phyloP scores from a whole-genome alignment of 495 filamentous ascomycete species.

The Daldinia caldariorum region DNA sequence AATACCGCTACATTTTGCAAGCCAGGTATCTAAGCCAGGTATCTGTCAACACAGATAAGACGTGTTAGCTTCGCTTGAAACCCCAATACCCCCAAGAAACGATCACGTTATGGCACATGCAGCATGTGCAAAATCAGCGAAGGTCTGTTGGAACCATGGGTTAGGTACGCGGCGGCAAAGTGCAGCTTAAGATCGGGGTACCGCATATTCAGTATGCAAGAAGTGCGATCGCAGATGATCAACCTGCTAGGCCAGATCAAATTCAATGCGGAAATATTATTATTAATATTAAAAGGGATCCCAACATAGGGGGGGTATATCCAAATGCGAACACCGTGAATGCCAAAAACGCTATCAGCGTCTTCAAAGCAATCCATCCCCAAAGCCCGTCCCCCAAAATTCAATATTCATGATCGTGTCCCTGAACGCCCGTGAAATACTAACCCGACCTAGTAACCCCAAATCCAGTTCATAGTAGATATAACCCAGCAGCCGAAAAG shows the following conservation, averaged over 20 bases:
- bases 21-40: background rate
- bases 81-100: background rate
- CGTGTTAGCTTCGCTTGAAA: background rate
- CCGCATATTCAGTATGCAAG: slow-evolving; percentile 4
- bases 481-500: slow-evolving; percentile 46
- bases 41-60: background rate
- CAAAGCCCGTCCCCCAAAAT: slow-evolving; percentile 15
- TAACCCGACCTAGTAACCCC: slow-evolving; percentile 5
- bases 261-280: slow-evolving; percentile 1
- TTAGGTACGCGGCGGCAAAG: background rate
- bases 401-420: slow-evolving; percentile 14
- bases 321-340: slow-evolving; percentile 29
- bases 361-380: slow-evolving; percentile 9
- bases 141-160: background rate
- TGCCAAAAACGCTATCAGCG: slow-evolving; percentile 19
- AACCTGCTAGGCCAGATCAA: background rate
- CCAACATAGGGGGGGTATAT: slow-evolving; percentile 33
- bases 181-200: slow-evolving; percentile 2
- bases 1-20: background rate
- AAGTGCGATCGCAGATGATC: slow-evolving; percentile 6
- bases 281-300: slow-evolving; percentile 27
- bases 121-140: background rate
- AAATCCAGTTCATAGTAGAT: slow-evolving; percentile 37
- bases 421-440: slow-evolving; percentile 40
- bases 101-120: background rate